Percentiles rank a stretch among this genome's conserved stretches.
These are phyloP conservation scores for Paramecium primaurelia DNA, from an alignment of 73 alveolate genomes.

Conservation along the genomic window DNA sequence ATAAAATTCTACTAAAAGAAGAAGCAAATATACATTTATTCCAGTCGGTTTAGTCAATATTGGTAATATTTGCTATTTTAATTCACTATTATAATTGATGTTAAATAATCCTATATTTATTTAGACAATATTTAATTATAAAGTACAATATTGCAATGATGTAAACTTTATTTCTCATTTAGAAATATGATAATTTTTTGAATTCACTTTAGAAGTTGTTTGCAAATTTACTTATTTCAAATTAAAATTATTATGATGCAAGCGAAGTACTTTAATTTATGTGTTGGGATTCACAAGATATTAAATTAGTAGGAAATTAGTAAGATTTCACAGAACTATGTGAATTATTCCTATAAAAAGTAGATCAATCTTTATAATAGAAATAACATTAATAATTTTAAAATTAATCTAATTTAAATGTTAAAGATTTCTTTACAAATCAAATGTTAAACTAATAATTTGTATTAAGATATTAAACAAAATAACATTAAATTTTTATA, in stretches of 20 bases:
- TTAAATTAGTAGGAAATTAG: neutral
- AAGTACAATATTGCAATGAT: neutral
- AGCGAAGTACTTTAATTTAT: neutral
- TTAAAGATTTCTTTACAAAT: neutral
- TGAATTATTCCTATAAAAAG: neutral
- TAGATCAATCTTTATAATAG: neutral
- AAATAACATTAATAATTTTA: neutral
- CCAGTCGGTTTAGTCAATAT: neutral
- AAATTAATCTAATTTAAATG: neutral
- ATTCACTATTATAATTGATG: neutral
- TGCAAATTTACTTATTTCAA: neutral
- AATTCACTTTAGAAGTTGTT: neutral
- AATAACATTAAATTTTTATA: neutral
- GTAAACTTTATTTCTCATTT: neutral
- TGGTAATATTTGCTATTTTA: neutral
- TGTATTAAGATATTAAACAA: neutral
- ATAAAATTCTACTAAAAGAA: neutral
- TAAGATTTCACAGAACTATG: neutral
- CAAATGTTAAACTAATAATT: neutral
- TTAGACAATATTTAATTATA: neutral
- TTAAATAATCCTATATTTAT: neutral
- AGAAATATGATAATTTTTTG: neutral
- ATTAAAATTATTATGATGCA: neutral
- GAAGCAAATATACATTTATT: neutral
- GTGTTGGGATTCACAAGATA: neutral